A percentile compares a stretch with the other conserved stretches of the same genome.
phyloP scores from a whole-genome alignment of 768 basidiomycete species.

The Tricholoma matsutake region DNA sequence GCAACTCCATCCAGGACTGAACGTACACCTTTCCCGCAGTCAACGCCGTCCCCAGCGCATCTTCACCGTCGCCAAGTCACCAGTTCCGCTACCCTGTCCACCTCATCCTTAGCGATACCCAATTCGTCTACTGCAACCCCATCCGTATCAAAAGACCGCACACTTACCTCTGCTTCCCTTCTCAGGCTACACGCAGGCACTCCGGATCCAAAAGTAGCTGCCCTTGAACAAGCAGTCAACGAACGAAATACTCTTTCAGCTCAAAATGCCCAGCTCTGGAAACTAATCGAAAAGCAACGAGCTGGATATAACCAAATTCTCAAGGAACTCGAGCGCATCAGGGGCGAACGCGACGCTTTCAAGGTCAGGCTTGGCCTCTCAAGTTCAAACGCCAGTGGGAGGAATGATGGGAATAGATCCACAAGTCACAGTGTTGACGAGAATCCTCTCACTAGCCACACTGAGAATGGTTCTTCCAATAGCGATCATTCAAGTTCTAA shows the following conservation, averaged over 20 bases:
- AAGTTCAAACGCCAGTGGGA: conserved; percentile 21
- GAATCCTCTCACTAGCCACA: conserved; percentile 17
- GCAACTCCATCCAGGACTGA: conserved; percentile 33
- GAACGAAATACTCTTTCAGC: conserved; percentile 79
- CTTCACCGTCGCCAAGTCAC: conserved; percentile 16
- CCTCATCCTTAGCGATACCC: conserved; percentile 13
- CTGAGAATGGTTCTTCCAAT: conserved; percentile 6
- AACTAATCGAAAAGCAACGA: conserved; percentile 90
- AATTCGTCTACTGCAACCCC: conserved; percentile 8
- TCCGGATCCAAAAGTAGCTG: conserved; percentile 55
- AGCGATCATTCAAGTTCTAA: not conserved
- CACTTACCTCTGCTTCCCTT: conserved; percentile 30
- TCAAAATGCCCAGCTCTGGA: conserved; percentile 93
- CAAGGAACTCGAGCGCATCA: conserved; percentile 83
- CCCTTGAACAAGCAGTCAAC: conserved; percentile 71
- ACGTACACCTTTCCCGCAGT: conserved; percentile 34
- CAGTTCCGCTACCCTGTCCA: conserved; percentile 8
- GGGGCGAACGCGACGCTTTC: conserved; percentile 74
- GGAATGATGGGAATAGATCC: conserved; percentile 14
- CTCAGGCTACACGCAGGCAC: conserved; percentile 52
- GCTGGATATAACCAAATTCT: conserved; percentile 74
- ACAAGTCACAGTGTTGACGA: conserved; percentile 30
- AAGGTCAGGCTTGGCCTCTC: conserved; percentile 39
- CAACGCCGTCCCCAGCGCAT: conserved; percentile 32
- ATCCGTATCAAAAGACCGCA: conserved; percentile 17